A percentile compares a stretch with the other conserved stretches of the same genome.
These are phyloP conservation scores for Rhizopogon salebrosus DNA, from an alignment of 768 basidiomycete genomes.

Conservation along the genomic window DNA sequence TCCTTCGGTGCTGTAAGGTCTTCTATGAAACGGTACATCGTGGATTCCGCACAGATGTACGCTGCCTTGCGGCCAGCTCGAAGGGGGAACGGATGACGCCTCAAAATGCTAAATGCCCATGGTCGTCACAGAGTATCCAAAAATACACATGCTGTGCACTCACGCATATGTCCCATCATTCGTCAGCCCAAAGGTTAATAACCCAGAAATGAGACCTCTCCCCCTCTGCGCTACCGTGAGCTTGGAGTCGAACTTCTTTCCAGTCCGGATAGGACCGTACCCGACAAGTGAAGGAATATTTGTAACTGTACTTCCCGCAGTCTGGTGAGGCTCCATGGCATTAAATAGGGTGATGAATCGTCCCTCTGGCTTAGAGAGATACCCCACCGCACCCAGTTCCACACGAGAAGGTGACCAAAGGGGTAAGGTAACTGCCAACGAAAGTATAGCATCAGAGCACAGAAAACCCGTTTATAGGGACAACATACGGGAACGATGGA, in stretches of 20 bases:
- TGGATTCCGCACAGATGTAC: constrained; percentile 59
- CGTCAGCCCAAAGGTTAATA: constrained; percentile 39
- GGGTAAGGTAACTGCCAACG: constrained; percentile 47
- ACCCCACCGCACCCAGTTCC: constrained; percentile 65
- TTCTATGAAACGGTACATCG: constrained; percentile 62
- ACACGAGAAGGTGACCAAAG: constrained; percentile 62
- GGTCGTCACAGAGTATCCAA: constrained; percentile 33
- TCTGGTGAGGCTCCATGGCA: constrained; percentile 45
- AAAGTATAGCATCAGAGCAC: neutral
- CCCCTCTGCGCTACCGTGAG: constrained; percentile 53
- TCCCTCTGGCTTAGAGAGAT: constrained; percentile 54
- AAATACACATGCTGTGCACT: constrained; percentile 43
- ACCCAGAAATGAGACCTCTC: constrained; percentile 45
- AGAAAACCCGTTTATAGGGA: neutral
- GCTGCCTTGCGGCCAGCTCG: constrained; percentile 62
- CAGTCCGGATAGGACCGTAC: constrained; percentile 44
- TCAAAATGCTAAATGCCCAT: constrained; percentile 34
- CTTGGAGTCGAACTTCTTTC: constrained; percentile 39
- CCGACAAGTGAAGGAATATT: constrained; percentile 52
- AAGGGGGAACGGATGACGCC: constrained; percentile 52
- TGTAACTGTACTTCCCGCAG: constrained; percentile 34
- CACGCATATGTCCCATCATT: constrained; percentile 35
- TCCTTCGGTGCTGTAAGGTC: constrained; percentile 38
- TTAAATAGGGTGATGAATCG: constrained; percentile 66
- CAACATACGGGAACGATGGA: constrained; percentile 60